phyloP scores from a whole-genome alignment of 2,329 filamentous ascomycete species.

The Monilinia vaccinii-corymbosi region DNA sequence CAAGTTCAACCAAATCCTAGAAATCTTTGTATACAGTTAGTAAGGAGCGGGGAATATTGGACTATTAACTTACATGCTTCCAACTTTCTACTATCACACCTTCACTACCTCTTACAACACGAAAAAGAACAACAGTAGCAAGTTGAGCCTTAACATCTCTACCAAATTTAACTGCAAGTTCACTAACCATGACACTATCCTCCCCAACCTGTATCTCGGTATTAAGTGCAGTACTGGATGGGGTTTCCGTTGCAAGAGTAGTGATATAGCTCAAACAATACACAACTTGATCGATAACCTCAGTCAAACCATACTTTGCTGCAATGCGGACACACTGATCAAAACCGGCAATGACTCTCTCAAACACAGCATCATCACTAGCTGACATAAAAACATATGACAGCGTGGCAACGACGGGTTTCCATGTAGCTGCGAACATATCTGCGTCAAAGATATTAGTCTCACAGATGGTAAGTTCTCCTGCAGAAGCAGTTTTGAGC shows the following conservation, averaged over 20 bases:
- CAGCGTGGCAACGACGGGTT: slow-evolving; percentile 83
- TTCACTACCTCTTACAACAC: slow-evolving; percentile 81
- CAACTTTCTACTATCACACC: slow-evolving; percentile 65
- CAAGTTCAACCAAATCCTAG: slow-evolving; percentile 88
- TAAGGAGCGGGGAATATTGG: slow-evolving; percentile 30
- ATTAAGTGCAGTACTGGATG: slow-evolving; percentile 79
- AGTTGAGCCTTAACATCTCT: slow-evolving; percentile 89
- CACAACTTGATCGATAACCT: slow-evolving; percentile 87
- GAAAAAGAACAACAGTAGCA: slow-evolving; percentile 90
- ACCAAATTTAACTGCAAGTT: slow-evolving; percentile 91
- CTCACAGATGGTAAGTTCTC: slow-evolving; percentile 67
- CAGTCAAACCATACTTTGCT: slow-evolving; percentile 69
- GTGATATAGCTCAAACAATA: slow-evolving; percentile 86
- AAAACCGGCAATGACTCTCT: slow-evolving; percentile 86
- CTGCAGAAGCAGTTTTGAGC: slow-evolving; percentile 69
- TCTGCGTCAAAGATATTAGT: slow-evolving; percentile 95
- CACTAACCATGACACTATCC: slow-evolving; percentile 95
- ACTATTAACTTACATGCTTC: slow-evolving; percentile 54
- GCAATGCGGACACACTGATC: slow-evolving; percentile 94
- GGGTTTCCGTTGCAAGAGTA: slow-evolving; percentile 65
- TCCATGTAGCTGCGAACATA: slow-evolving; percentile 96
- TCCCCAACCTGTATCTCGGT: slow-evolving; percentile 91
- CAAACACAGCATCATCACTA: slow-evolving; percentile 91
- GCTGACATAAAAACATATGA: slow-evolving; percentile 99
- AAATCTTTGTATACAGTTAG: slow-evolving; percentile 45